These are phyloP conservation scores for Rhododendron williamsianum DNA, from an alignment of 148 eudicot species.

Conservation along the genomic window DNA sequence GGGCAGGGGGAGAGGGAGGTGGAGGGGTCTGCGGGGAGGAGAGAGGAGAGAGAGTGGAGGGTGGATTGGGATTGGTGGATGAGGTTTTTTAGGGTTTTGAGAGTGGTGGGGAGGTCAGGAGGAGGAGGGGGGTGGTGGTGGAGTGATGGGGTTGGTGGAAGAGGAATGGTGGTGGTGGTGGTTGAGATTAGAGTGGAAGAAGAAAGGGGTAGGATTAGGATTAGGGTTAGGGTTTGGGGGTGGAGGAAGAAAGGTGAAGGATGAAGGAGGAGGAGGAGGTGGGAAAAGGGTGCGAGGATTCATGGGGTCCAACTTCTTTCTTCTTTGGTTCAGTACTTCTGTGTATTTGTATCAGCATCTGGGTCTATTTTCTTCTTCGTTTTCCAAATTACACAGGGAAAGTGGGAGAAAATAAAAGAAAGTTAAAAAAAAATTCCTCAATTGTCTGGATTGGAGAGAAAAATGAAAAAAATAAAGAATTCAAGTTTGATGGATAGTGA, in stretches of 20 bases:
- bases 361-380: no score
- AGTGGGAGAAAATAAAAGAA: no score
- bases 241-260: constrained; percentile 14
- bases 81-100: constrained; percentile 34
- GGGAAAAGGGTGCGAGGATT: constrained; percentile 2
- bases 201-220: constrained; percentile 19
- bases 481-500: no score
- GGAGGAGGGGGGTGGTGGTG: constrained; percentile 7
- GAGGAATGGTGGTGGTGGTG: constrained; percentile 4
- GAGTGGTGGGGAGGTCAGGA: constrained; percentile 25
- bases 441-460: no score
- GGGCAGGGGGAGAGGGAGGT: constrained; percentile 34
- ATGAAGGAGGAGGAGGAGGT: neutral
- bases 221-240: constrained; percentile 19
- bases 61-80: constrained; percentile 36
- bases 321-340: neutral
- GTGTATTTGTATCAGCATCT: neutral
- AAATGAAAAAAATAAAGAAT: no score
- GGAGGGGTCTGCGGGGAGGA: constrained; percentile 21
- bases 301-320: neutral
- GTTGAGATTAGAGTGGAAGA: neutral
- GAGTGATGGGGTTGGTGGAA: constrained; percentile 1
- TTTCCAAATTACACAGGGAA: no score
- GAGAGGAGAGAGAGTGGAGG: constrained; percentile 30
- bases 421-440: no score